Conservation (phyloP, 495 filamentous ascomycete species). For the Aspergillus egyptiacus region DNA sequence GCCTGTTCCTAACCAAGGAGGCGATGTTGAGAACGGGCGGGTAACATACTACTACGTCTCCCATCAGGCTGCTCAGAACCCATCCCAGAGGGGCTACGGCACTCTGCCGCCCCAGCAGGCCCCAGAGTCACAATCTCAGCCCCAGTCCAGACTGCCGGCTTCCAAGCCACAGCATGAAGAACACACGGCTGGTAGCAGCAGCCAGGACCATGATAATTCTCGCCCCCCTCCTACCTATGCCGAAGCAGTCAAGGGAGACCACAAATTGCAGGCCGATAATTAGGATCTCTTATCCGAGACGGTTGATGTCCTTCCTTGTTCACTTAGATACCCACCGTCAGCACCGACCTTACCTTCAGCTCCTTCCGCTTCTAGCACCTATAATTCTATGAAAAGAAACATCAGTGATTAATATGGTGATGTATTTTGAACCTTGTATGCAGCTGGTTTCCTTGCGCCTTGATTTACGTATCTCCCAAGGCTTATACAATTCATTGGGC, state of each 20-base stretch:
- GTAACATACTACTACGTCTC: conserved; percentile 69
- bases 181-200: conserved; percentile 25
- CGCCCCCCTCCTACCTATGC: conserved; percentile 70
- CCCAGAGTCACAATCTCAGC: conserved; percentile 19
- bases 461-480: no score
- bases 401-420: not conserved
- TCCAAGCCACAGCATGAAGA: conserved; percentile 24
- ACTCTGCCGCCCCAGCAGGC: conserved; percentile 29
- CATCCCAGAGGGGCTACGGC: conserved; percentile 37
- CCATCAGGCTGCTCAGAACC: conserved; percentile 36
- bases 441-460: no score
- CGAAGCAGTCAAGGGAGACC: conserved; percentile 78
- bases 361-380: not conserved
- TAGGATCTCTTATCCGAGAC: conserved; percentile 25
- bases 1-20: conserved; percentile 42
- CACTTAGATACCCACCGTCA: conserved; percentile 1
- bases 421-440: not conserved
- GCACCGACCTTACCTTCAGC: no score
- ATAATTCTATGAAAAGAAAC: not conserved
- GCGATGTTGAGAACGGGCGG: conserved; percentile 42
- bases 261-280: conserved; percentile 71
- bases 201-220: conserved; percentile 27
- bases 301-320: not conserved
- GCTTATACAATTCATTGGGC: no score
- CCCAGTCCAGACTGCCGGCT: conserved; percentile 18